phyloP scores from a whole-genome alignment of 73 alveolate species.

The Breviolum minutum region DNA sequence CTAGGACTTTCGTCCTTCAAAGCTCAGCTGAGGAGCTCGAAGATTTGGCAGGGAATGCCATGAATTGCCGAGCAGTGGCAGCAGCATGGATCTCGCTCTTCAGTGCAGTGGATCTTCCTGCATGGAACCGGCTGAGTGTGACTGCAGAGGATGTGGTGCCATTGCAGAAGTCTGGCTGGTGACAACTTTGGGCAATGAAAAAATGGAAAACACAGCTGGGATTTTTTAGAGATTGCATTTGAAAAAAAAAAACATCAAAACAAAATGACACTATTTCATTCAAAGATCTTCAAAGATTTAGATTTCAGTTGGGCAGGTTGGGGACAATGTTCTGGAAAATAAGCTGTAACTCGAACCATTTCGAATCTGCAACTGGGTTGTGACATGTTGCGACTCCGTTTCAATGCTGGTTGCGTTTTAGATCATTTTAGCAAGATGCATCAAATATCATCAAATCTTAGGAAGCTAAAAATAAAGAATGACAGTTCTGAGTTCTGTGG shows the following conservation, averaged over 20 bases:
- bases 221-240: too few relatives aligned
- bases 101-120: background rate
- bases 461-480: too few relatives aligned
- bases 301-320: too few relatives aligned
- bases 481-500: background rate
- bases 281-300: too few relatives aligned
- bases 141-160: background rate
- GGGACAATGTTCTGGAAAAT: too few relatives aligned
- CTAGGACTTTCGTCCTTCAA: background rate
- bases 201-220: background rate
- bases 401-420: background rate
- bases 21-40: background rate
- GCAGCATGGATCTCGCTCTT: background rate
- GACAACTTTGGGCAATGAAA: background rate
- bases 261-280: background rate
- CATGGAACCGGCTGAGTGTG: background rate
- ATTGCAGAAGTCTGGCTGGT: background rate
- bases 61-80: background rate
- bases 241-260: too few relatives aligned
- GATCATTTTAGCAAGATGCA: background rate
- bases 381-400: background rate
- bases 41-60: conserved; percentile 9
- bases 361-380: too few relatives aligned
- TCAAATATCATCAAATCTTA: background rate
- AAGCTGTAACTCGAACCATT: too few relatives aligned